Evolutionary conservation across 2,329 filamentous ascomycete genomes (phyloP), one percentile per base, ranked within the genome.

Genomic region (Scolecobasidium constrictum): DNA sequence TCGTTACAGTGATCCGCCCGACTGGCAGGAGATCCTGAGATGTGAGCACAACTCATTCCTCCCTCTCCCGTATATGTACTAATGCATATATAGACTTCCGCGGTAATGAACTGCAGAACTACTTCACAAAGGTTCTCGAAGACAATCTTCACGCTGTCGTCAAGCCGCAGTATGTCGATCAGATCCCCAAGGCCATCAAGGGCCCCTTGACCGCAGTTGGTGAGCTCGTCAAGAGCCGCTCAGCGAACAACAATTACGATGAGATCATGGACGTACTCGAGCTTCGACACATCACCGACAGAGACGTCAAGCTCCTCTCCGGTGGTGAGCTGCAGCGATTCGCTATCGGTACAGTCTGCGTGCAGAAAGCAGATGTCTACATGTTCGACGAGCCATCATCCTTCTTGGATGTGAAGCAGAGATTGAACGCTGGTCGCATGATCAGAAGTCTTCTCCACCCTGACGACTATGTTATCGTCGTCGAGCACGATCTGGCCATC

Each of bases 301-400:
- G 93, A 66, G 90, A 96, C 50, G 84, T 98, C 53, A 79, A 76
- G 53, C 75, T 85, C 26, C 78, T 98, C 17, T 98, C 92, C 50
- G 93, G 92, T 76, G 92, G 92, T 73, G 93, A 98, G 67, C 75
- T 98, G 58, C 92, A 98, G 67, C 83, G 92, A 66, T 98, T 98
- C 56, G 92, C 92, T 55, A 95, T 98, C 54, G 92, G 85, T 56
- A 85, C 90, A 40, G 87, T 94, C 49, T 94, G 88, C 57, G 88
- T 96, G 17, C 90, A 96, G 63, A 80, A 94, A 57, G 90, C 90
- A 53, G 92, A 98, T 62, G 59, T 63, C 23, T 98, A 98, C 74
- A 96, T 98, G 92, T 98, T 98, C 57, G 92, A 98, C 65, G 92
- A 98, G 71, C 93, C 93, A 15, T 96, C 90, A 33, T 98, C 92